Evolutionary conservation across 208 protist species (phyloP).

Genomic region (Zelonia costaricensis): DNA sequence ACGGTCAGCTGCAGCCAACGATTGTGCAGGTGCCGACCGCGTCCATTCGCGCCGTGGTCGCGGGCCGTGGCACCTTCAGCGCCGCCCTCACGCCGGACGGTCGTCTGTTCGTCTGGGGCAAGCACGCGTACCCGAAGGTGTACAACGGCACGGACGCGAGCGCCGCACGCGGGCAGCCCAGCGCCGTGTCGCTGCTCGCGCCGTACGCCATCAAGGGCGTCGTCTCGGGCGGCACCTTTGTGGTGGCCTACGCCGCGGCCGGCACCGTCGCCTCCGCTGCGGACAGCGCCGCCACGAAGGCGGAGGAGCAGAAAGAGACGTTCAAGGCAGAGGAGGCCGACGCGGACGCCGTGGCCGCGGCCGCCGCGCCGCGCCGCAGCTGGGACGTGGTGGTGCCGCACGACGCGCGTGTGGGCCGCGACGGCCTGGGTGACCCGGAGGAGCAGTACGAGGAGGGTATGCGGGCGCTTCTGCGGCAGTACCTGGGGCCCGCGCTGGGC

Average conservation of each 20-base stretch:
- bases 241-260: slow-evolving; percentile 48
- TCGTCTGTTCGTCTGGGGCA: slow-evolving; percentile 74
- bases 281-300: not conserved
- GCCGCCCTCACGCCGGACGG: slow-evolving; percentile 41
- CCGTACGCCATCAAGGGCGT: slow-evolving; percentile 33
- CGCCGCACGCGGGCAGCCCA: slow-evolving; percentile 26
- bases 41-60: slow-evolving; percentile 34
- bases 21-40: slow-evolving; percentile 44
- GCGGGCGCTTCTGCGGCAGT: slow-evolving; percentile 52
- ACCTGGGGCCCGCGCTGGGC: slow-evolving; percentile 47
- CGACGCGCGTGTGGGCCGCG: slow-evolving; percentile 44
- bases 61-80: slow-evolving; percentile 55
- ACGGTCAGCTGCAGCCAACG: slow-evolving; percentile 55
- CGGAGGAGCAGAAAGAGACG: slow-evolving; percentile 2
- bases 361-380: not conserved
- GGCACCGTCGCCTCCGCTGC: not conserved
- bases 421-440: slow-evolving; percentile 30
- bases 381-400: slow-evolving; percentile 85
- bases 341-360: not conserved
- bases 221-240: slow-evolving; percentile 55
- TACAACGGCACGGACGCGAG: slow-evolving; percentile 49
- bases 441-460: slow-evolving; percentile 56
- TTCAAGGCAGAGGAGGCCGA: slow-evolving; percentile 1
- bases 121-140: slow-evolving; percentile 56
- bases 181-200: slow-evolving; percentile 36